Evolutionary conservation across 2,329 filamentous ascomycete species (phyloP).

Genomic region (Eurotiales sp.): DNA sequence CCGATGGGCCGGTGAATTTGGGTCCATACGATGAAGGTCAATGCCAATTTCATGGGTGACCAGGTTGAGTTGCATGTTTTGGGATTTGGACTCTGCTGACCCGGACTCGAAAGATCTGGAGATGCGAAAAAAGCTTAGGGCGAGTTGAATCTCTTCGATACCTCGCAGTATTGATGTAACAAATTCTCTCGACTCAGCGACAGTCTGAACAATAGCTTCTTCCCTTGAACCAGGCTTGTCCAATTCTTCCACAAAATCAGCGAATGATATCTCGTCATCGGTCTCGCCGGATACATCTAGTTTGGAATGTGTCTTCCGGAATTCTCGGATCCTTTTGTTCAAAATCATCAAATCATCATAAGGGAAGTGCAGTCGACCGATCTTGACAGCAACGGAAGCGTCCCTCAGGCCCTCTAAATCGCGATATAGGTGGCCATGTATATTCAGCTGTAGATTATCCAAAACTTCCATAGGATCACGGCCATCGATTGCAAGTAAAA

Average conservation of each 20-base stretch:
- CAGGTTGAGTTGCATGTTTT: constrained; percentile 76
- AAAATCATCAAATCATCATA: constrained; percentile 72
- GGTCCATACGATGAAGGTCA: constrained; percentile 85
- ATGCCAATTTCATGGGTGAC: constrained; percentile 96
- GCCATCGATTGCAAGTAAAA: constrained; percentile 83
- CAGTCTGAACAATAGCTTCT: constrained; percentile 71
- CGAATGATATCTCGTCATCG: constrained; percentile 60
- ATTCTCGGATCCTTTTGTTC: constrained; percentile 29
- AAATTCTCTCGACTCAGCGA: constrained; percentile 91
- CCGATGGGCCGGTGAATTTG: constrained; percentile 87
- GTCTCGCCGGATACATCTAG: constrained; percentile 40
- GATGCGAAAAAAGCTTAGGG: constrained; percentile 83
- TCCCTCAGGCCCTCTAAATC: constrained; percentile 83
- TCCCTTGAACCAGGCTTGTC: constrained; percentile 63
- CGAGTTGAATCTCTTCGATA: constrained; percentile 95
- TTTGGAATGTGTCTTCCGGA: constrained; percentile 32
- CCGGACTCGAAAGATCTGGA: constrained; percentile 73
- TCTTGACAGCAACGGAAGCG: constrained; percentile 82
- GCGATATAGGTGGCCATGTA: constrained; percentile 86
- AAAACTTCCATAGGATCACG: constrained; percentile 81
- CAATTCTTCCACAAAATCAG: constrained; percentile 70
- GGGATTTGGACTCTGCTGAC: constrained; percentile 60
- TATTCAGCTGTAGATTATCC: constrained; percentile 81
- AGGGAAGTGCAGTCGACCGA: constrained; percentile 84
- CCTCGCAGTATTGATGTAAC: constrained; percentile 83